Conservation (phyloP, 768 basidiomycete genomes). For the Austroboletus festivus region DNA sequence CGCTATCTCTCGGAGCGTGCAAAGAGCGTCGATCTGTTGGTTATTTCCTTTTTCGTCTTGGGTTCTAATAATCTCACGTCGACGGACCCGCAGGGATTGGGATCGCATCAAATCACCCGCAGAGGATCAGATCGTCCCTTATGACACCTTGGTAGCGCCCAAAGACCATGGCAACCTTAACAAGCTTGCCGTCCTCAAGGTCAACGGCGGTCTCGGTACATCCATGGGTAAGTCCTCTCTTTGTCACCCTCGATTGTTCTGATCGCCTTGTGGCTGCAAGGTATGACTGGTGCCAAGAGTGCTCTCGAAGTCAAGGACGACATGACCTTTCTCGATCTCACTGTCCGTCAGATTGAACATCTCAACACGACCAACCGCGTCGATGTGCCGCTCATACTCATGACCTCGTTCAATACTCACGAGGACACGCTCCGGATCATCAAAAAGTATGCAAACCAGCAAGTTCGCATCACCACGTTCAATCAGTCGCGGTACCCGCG, state of each 20-base stretch:
- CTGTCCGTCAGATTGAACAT: constrained; percentile 65
- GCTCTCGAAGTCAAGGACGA: constrained; percentile 75
- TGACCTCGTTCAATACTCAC: constrained; percentile 82
- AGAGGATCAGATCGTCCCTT: constrained; percentile 60
- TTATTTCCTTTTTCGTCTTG: constrained; percentile 19
- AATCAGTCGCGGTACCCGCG: constrained; percentile 75
- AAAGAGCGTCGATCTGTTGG: constrained; percentile 66
- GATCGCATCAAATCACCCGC: constrained; percentile 59
- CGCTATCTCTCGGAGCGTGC: constrained; percentile 73
- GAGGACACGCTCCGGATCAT: constrained; percentile 76
- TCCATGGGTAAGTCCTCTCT: constrained; percentile 47
- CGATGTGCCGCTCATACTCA: constrained; percentile 76
- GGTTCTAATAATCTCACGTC: constrained; percentile 1
- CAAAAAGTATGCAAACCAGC: constrained; percentile 78
- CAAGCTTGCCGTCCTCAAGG: constrained; percentile 75
- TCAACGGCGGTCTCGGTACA: constrained; percentile 73
- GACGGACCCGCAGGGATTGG: constrained; percentile 29
- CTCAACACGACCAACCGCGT: constrained; percentile 58
- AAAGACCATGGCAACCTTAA: constrained; percentile 48
- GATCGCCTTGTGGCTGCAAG: constrained; percentile 20
- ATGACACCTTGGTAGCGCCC: constrained; percentile 47
- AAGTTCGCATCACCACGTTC: constrained; percentile 68
- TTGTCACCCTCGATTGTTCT: not conserved
- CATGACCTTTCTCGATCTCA: constrained; percentile 67
- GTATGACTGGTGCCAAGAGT: constrained; percentile 62